Evolutionary conservation across 2,329 filamentous ascomycete species (phyloP).

Genomic region (Balansia obtecta): DNA sequence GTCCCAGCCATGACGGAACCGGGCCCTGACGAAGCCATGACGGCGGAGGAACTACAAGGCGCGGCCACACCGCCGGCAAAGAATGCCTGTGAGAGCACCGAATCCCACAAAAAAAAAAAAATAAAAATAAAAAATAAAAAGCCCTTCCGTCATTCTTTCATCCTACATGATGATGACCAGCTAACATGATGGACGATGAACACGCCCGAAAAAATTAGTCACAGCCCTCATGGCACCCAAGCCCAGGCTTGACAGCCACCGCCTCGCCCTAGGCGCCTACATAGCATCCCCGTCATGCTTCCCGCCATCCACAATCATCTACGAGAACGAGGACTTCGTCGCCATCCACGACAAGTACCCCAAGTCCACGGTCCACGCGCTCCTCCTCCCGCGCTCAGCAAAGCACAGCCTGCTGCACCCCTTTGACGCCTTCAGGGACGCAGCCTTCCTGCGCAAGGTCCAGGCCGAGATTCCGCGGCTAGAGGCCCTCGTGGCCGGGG

Average conservation of each 20-base stretch:
- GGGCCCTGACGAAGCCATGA: conserved; percentile 28
- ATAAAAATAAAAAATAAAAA: too few species aligned
- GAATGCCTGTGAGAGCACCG: conserved; percentile 29
- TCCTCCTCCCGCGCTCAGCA: conserved; percentile 69
- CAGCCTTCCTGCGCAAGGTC: conserved; percentile 53
- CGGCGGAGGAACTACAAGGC: conserved; percentile 27
- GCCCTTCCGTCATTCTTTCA: too few species aligned
- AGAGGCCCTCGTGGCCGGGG: conserved; percentile 53
- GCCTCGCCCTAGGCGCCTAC: conserved; percentile 56
- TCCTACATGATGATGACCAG: neutral
- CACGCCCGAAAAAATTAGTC: conserved; percentile 17
- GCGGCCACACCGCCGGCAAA: conserved; percentile 16
- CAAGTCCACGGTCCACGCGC: conserved; percentile 72
- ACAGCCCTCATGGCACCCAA: conserved; percentile 25
- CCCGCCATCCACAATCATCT: conserved; percentile 49
- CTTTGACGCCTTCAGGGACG: conserved; percentile 62
- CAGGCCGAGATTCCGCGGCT: conserved; percentile 49
- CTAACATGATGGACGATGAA: neutral
- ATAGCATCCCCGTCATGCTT: conserved; percentile 50
- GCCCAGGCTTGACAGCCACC: conserved; percentile 21
- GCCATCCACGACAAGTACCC: conserved; percentile 75
- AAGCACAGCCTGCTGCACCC: conserved; percentile 54
- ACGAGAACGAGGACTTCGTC: conserved; percentile 56
- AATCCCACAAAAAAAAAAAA: too few species aligned
- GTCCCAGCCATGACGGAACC: conserved; percentile 6